Base-by-base conservation (phyloP, 2,329 filamentous ascomycete genomes). In the Aspergillus sp. region DNA sequence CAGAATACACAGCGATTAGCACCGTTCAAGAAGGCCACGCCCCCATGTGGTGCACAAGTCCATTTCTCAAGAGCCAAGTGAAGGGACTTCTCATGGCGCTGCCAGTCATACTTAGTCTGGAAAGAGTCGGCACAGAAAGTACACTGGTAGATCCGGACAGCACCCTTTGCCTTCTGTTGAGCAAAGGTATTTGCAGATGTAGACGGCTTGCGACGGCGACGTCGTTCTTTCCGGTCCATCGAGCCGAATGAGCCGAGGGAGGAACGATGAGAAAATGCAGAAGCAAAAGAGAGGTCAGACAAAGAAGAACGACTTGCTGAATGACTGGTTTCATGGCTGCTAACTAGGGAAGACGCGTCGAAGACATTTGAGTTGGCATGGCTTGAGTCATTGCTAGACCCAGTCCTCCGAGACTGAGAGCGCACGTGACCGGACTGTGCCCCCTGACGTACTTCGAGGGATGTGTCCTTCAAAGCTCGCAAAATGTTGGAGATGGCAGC, bases 401-500 rank as follows among this genome's bases (percentile, higher is more conserved):
- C 74, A 52, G 74, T 73, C 59, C 69, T 69, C 52, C 73, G 70
- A 50, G 74, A 78, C 62, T 68, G 61, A 49, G 69, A 66, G 50
- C 71, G 69, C 65, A 70, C 70, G 66, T 73, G 72, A 66, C 69
- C 62, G 7, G 64, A 57, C 31, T 67, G 65, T 43, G 67, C 60
- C 58, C 70, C 68, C 62, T 66, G 66, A 57, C 68, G 66, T n/a
- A 64, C 63, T 52, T 72, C 66, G 41, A 76, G 71, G 17, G 73
- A 69, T 15, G 76, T 74, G 59, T 72, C 75, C 44, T 74, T 75
- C 67, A 89, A 79, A 66, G 86, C 86, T 68, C 84, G 79, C 47
- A 82, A 81, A 76, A 89, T 89, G 77, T 84, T 86, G 39, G 80
- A 83, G 57, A 87, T 78, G 6, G 84, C 80, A 61, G 86, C 87